Percentiles rank a stretch among this genome's conserved stretches.
phyloP scores from a whole-genome alignment of 495 filamentous ascomycete species.

The Hypoxylon trugodes region DNA sequence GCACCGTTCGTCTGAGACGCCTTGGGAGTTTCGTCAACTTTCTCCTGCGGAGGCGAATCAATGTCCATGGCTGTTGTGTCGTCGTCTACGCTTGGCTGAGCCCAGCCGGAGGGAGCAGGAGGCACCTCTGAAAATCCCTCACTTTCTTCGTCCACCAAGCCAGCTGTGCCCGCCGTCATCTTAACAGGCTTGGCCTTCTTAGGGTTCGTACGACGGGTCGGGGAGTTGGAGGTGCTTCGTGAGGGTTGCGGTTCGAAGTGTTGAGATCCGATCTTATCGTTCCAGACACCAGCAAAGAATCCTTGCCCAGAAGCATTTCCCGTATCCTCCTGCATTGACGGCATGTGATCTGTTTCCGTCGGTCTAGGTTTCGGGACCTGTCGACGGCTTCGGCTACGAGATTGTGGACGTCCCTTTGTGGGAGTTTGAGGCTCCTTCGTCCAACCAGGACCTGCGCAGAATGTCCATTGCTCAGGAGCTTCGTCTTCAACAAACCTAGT shows the following conservation, averaged over 20 bases:
- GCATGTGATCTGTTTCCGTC: slow-evolving; percentile 5
- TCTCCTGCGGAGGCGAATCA: slow-evolving; percentile 52
- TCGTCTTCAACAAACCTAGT: slow-evolving; percentile 63
- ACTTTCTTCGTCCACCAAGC: slow-evolving; percentile 56
- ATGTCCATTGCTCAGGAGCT: slow-evolving; percentile 47
- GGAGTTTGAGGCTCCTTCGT: slow-evolving; percentile 42
- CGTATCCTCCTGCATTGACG: slow-evolving; percentile 15
- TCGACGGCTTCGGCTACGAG: slow-evolving; percentile 49
- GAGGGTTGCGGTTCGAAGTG: slow-evolving; percentile 60
- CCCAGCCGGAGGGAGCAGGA: slow-evolving; percentile 14
- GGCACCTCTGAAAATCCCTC: slow-evolving; percentile 32
- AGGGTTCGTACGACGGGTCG: slow-evolving; percentile 45
- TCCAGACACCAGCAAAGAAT: slow-evolving; percentile 75
- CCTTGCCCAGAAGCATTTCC: slow-evolving; percentile 42
- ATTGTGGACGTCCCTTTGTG: slow-evolving; percentile 46
- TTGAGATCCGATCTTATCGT: slow-evolving; percentile 67
- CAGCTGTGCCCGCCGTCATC: slow-evolving; percentile 54
- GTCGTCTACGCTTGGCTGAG: slow-evolving; percentile 35
- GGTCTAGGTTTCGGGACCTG: slow-evolving; percentile 22
- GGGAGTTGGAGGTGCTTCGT: slow-evolving; percentile 46
- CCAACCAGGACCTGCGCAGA: slow-evolving; percentile 52
- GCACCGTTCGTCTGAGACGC: slow-evolving; percentile 38
- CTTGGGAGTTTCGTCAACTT: slow-evolving; percentile 27
- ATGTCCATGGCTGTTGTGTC: slow-evolving; percentile 65
- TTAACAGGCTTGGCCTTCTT: slow-evolving; percentile 55